Evolutionary conservation across 495 filamentous ascomycete genomes (phyloP).

Genomic region (Talaromyces trachyspermus): DNA sequence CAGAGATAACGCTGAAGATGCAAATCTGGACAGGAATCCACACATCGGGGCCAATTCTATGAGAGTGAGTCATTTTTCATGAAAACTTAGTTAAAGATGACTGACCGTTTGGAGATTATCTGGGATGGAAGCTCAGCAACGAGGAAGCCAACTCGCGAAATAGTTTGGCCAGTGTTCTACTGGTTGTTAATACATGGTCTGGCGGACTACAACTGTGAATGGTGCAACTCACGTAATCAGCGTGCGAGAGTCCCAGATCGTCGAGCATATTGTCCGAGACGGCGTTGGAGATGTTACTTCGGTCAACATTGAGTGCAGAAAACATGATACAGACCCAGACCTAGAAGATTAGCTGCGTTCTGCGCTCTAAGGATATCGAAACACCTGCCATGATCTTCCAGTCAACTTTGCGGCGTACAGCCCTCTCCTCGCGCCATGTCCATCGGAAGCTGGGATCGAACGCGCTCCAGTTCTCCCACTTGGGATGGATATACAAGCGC

Average conservation of each 20-base stretch:
- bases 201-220: slow-evolving; percentile 58
- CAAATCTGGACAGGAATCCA: slow-evolving; percentile 75
- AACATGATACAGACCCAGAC: slow-evolving; percentile 64
- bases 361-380: too few species aligned
- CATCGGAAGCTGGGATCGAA: slow-evolving; percentile 46
- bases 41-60: slow-evolving; percentile 63
- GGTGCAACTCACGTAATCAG: slow-evolving; percentile 47
- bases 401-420: slow-evolving; percentile 34
- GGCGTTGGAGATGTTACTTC: slow-evolving; percentile 44
- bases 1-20: slow-evolving; percentile 59
- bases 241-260: slow-evolving; percentile 44
- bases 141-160: too few species aligned
- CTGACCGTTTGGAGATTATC: slow-evolving; percentile 49
- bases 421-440: slow-evolving; percentile 43
- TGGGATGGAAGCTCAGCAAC: too few species aligned
- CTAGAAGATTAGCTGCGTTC: too few species aligned
- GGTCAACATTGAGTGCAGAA: slow-evolving; percentile 63
- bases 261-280: slow-evolving; percentile 47
- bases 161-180: too few species aligned
- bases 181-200: too few species aligned
- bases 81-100: too few species aligned
- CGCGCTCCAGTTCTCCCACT: slow-evolving; percentile 46
- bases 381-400: slow-evolving; percentile 44
- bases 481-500: slow-evolving; percentile 41
- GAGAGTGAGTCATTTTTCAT: too few species aligned